Evolutionary conservation across 768 basidiomycete species (phyloP), one percentile per base, ranked within the genome.

Genomic region (Auricularia sp.): DNA sequence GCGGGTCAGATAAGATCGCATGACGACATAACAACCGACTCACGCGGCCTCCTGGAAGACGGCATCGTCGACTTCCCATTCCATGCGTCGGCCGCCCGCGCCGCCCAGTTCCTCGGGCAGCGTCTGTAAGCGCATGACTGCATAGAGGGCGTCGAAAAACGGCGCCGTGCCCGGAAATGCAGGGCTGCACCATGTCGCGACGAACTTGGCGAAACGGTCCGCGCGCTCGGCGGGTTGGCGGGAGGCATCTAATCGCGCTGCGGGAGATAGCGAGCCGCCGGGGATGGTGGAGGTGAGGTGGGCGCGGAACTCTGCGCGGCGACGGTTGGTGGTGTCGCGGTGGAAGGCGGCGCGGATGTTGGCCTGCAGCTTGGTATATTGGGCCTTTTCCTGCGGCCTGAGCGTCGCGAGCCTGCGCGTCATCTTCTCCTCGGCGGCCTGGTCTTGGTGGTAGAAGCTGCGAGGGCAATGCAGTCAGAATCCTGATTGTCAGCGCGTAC

Each of bases 21-120:
- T 63, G 64, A 71, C 61, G 65, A 65, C 62, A 44, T 36, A 36
- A 62, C n/a, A 61, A 34, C 43, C 39, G 36, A 84, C 93, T 80
- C 80, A 93, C 93, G 90, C 93, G 67, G 92, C 84, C 76, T 96
- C 93, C 71, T 93, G 88, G 77, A 95, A 92, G 16, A 95, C 91
- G 21, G 92, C 92, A 78, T 96, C 93, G 74, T 96, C 93, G 23
- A 95, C 78, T 77, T 93, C 91, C 93, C 93, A 96, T 70, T 89
- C 83, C 63, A 95, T 85, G 69, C 83, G 79, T 69, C 78, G 79
- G 36, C 74, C 73, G 58, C 91, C 93, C 39, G 90, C 89, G 63
- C 93, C 93, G 58, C 93, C 92, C 47, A 91, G 79, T 56, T 83
- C 81, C 71, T 87, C 84, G 61, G 92, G 91, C 56, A 94, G 81